phyloP scores from a whole-genome alignment of 108 stramenopile genomes.

The Chaetoceros tenuissimus region DNA sequence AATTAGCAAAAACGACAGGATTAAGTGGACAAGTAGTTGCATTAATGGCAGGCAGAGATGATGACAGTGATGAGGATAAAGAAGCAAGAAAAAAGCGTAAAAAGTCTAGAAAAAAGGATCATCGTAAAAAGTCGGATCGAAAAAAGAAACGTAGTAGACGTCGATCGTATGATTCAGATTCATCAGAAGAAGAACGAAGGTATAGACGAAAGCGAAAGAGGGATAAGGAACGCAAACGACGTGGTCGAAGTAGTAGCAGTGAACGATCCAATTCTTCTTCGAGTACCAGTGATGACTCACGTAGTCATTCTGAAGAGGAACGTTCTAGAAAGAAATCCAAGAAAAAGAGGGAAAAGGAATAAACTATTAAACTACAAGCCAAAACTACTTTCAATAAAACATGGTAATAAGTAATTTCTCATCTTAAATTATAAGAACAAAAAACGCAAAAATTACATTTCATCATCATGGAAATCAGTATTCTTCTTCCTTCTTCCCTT shows the following conservation, averaged over 20 bases:
- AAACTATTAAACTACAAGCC: neutral
- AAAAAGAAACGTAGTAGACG: conserved; percentile 17
- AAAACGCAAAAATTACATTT: conserved; percentile 15
- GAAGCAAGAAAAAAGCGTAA: conserved; percentile 11
- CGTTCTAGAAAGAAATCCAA: neutral
- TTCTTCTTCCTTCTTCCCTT: conserved; percentile 47
- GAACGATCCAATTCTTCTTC: conserved; percentile 7
- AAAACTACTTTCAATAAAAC: too few species aligned
- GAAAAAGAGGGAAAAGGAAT: neutral
- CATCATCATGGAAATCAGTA: conserved; percentile 75
- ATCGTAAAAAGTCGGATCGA: conserved; percentile 18
- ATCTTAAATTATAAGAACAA: too few species aligned
- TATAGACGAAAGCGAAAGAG: neutral
- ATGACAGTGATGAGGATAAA: conserved; percentile 16
- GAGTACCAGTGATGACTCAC: conserved; percentile 7
- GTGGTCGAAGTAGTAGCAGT: conserved; percentile 2
- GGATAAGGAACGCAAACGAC: conserved; percentile 3
- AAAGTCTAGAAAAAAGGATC: conserved; percentile 21
- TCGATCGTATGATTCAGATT: conserved; percentile 6
- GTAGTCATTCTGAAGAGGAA: neutral
- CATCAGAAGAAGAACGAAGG: neutral
- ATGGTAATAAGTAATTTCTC: too few species aligned
- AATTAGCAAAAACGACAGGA: conserved; percentile 32
- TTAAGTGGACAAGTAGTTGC: conserved; percentile 43
- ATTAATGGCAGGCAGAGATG: conserved; percentile 21